Conservation (phyloP, 2,329 filamentous ascomycete genomes). For the Hypoxylon sp. region DNA sequence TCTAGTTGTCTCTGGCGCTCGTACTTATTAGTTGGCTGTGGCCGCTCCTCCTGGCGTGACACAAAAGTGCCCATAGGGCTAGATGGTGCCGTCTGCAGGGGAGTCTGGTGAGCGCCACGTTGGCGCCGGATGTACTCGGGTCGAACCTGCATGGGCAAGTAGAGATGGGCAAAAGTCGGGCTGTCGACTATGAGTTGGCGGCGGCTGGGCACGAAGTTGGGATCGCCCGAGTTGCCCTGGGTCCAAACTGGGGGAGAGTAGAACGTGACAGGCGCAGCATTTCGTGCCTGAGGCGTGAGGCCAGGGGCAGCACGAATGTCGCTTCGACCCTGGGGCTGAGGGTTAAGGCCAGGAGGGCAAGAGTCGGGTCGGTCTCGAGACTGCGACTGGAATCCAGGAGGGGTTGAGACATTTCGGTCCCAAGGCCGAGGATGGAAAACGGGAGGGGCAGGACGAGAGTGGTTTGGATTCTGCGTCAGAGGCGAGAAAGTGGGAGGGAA, state of each 20-base stretch:
- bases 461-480: not conserved
- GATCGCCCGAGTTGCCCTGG: not conserved
- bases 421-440: not conserved
- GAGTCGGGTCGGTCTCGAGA: not conserved
- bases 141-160: slow-evolving; percentile 17
- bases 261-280: not conserved
- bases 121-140: not conserved
- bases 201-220: not conserved
- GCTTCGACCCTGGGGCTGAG: not conserved
- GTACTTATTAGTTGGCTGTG: not conserved
- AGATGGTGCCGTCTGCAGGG: not conserved
- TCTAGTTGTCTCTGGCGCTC: slow-evolving; percentile 10
- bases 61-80: not conserved
- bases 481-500: not conserved
- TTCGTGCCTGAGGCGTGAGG: not conserved
- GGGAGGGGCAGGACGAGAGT: not conserved
- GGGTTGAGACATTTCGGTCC: not conserved
- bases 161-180: slow-evolving; percentile 10
- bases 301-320: not conserved
- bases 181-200: slow-evolving; percentile 8
- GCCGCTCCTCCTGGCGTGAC: not conserved
- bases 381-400: not conserved
- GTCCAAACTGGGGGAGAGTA: not conserved
- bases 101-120: not conserved
- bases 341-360: not conserved